Conservation (phyloP, 2,329 filamentous ascomycete species). For the Fusarium falciforme region DNA sequence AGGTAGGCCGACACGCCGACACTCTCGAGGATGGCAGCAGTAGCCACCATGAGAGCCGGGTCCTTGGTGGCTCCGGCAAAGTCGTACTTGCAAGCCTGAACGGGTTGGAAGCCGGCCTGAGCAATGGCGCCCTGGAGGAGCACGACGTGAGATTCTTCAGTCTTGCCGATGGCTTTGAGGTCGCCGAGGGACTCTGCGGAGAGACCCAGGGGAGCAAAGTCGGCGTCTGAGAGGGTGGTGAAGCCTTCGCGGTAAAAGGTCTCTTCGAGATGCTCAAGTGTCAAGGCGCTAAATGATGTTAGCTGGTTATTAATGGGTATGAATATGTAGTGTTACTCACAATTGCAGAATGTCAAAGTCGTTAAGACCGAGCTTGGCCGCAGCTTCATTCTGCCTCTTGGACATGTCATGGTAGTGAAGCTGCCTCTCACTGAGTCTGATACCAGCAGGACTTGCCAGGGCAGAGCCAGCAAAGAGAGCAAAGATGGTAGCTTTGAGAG, state of each 20-base stretch:
- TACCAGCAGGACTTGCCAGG: slow-evolving; percentile 59
- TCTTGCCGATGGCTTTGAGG: slow-evolving; percentile 70
- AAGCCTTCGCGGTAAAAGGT: slow-evolving; percentile 80
- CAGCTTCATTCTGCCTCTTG: slow-evolving; percentile 63
- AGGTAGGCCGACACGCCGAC: slow-evolving; percentile 81
- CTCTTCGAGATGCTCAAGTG: slow-evolving; percentile 79
- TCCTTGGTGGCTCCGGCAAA: slow-evolving; percentile 79
- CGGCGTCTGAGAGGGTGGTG: slow-evolving; percentile 70
- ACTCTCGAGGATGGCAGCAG: slow-evolving; percentile 77
- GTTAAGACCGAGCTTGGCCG: slow-evolving; percentile 58
- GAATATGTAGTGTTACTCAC: slow-evolving; percentile 51
- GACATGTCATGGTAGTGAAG: slow-evolving; percentile 59
- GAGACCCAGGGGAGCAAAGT: slow-evolving; percentile 68
- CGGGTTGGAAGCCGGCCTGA: slow-evolving; percentile 71
- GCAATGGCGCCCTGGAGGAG: slow-evolving; percentile 58
- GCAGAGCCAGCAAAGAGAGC: slow-evolving; percentile 58
- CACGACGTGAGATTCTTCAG: slow-evolving; percentile 64
- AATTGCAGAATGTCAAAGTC: slow-evolving; percentile 70
- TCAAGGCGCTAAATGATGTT: slow-evolving; percentile 62
- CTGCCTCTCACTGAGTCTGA: slow-evolving; percentile 58
- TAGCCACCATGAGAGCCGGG: slow-evolving; percentile 74
- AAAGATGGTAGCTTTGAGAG: slow-evolving; percentile 55
- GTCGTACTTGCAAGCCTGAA: slow-evolving; percentile 77
- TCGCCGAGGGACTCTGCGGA: slow-evolving; percentile 52
- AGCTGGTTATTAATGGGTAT: not conserved